Evolutionary conservation across 352 stramenopile genomes (phyloP), one percentile per base, ranked within the genome.

Genomic region (Pythium biforme): DNA sequence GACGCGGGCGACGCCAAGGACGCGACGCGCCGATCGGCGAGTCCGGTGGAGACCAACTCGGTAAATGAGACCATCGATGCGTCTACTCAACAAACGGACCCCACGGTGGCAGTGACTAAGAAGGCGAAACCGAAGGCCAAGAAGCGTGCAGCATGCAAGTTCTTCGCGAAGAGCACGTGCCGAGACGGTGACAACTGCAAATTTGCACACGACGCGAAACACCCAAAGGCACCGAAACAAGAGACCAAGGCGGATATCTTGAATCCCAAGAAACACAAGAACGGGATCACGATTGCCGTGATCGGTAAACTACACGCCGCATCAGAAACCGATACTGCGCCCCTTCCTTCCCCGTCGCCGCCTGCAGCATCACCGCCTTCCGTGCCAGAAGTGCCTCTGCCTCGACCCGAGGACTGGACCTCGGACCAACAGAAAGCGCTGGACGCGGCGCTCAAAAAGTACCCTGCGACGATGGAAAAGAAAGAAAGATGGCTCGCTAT

Each of bases 381-480:
- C 2, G 20, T 20, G 17, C 46, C 47, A 8, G 23, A 47, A 22
- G 26, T 23, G 11, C 23, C 45, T 17, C 20, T 4, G 22, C 20
- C 31, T 48, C 46, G 47, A 2, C 31, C 55, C 20, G 41, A 66
- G 12, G 59, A 75, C 56, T 95, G 86, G 86, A 87, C 83, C 0
- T 65, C 81, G 46, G 59, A 57, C 17, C 83, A 95, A 57, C 86
- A 95, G 46, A 73, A 66, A 25, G 73, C 73, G 15, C 68, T 95
- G 25, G 86, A 95, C 52, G 14, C 68, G 25, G 86, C 86, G 1
- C 62, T 95, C 17, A 89, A 86, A 59, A 82, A 78, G 49, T 93
- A 86, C 56, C 79, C 86, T n/a, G 62, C 74, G 12, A 81, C 73
- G 26, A 84, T 93, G 71, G 82, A 89, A 48, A 90, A 86, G 62